Conservation (phyloP, 257 asterid species). For the Solanum rostratum region DNA sequence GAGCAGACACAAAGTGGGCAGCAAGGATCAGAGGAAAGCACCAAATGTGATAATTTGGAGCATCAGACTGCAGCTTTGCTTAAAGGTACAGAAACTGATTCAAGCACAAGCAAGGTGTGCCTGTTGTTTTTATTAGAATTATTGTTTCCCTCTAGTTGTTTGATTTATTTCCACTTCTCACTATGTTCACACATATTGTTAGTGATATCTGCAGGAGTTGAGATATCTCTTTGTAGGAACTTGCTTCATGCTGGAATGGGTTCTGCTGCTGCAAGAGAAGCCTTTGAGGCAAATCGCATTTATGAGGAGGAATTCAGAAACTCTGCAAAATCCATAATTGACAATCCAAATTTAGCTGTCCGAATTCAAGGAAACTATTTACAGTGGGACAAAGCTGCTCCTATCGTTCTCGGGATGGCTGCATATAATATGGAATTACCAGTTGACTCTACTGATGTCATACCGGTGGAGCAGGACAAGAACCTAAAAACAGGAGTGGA, state of each 20-base stretch:
- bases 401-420: slow-evolving; percentile 59
- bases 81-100: slow-evolving; percentile 18
- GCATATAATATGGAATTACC: slow-evolving; percentile 59
- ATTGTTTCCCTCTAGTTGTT: not conserved
- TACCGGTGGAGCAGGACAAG: slow-evolving; percentile 46
- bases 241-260: slow-evolving; percentile 83
- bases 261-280: slow-evolving; percentile 56
- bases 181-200: not conserved
- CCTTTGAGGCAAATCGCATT: slow-evolving; percentile 44
- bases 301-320: slow-evolving; percentile 54
- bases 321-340: slow-evolving; percentile 44
- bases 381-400: slow-evolving; percentile 75
- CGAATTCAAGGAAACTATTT: slow-evolving; percentile 68
- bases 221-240: slow-evolving; percentile 69
- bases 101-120: slow-evolving; percentile 32
- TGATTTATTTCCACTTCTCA: not conserved
- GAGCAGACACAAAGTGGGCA: slow-evolving; percentile 7
- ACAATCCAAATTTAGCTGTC: slow-evolving; percentile 54
- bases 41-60: slow-evolving; percentile 26
- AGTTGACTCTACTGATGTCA: slow-evolving; percentile 32
- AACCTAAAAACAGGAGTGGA: slow-evolving; percentile 30
- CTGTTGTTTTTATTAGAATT: not conserved
- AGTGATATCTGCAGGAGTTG: slow-evolving; percentile 42
- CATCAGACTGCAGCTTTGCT: slow-evolving; percentile 16
- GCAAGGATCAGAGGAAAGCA: slow-evolving; percentile 17